phyloP scores from a whole-genome alignment of 2,329 filamentous ascomycete genomes.

The Diaporthe amygdali region DNA sequence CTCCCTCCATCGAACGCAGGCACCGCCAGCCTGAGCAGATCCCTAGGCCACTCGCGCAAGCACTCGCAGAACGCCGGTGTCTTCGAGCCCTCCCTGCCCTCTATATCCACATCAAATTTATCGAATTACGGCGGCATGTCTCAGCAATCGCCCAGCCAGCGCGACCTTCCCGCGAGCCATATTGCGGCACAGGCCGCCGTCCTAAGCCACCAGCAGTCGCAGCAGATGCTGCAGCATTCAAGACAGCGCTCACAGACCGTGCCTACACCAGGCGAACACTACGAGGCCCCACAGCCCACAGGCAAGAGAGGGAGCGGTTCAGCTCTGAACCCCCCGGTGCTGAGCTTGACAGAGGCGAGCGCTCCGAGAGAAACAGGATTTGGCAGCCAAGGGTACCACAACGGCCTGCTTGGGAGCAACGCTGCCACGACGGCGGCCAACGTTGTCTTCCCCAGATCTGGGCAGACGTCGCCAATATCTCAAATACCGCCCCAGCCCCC shows the following conservation, averaged over 20 bases:
- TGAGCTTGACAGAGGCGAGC: conserved; percentile 70
- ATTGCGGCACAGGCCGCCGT: conserved; percentile 82
- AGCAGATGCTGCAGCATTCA: conserved; percentile 51
- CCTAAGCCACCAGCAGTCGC: conserved; percentile 61
- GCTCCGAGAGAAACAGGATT: conserved; percentile 63
- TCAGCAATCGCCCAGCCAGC: conserved; percentile 47
- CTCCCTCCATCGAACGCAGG: conserved; percentile 42
- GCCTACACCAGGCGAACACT: conserved; percentile 57
- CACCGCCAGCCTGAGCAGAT: conserved; percentile 37
- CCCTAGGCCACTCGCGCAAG: conserved; percentile 59
- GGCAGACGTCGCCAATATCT: conserved; percentile 53
- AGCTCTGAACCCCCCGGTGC: conserved; percentile 65
- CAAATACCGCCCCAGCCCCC: conserved; percentile 41
- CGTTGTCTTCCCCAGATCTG: conserved; percentile 72
- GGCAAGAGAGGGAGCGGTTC: conserved; percentile 51
- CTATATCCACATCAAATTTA: conserved; percentile 61
- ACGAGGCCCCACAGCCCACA: conserved; percentile 37
- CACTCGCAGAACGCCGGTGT: conserved; percentile 77
- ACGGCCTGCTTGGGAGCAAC: conserved; percentile 64
- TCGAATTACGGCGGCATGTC: conserved; percentile 52
- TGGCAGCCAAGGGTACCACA: conserved; percentile 58
- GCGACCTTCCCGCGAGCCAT: conserved; percentile 68
- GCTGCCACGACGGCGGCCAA: conserved; percentile 74
- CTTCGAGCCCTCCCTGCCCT: conserved; percentile 76
- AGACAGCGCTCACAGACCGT: conserved; percentile 79